Base-by-base conservation (phyloP, 2,329 filamentous ascomycete species). In the Rhinocladiella similis region DNA sequence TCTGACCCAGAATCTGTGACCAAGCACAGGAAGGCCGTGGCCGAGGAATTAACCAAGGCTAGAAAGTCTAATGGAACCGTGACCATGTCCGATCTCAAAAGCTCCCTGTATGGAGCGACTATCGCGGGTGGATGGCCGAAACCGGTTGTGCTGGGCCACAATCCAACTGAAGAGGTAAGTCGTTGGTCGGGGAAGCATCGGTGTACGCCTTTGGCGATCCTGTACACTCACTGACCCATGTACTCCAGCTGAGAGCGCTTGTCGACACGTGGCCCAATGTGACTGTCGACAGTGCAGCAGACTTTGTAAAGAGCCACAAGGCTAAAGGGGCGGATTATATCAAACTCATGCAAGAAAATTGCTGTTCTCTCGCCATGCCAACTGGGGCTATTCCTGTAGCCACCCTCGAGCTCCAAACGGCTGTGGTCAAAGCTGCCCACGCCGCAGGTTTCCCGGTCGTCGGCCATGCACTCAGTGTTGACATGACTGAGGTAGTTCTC, bases 91-190 rank as follows among this genome's bases (percentile, higher is more conserved):
- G 75, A 79, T 53, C 73, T 81, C 63, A 82, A 80, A 62, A 78
- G 73, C 1, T 74, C 75, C 1, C 75, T 77, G 10, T 71, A 75
- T 59, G 73, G 75, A 0, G 80, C 80, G 4, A 81, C 79, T 0
- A 75, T 82, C 29, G 72, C 78, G 4, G 77, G 75, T 36, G 80
- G 80, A 2, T 83, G 80, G 80, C 80, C 80, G 69, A 79, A 61
- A 47, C 63, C 59, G 20, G 58, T 63, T 33, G 63, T 65, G 13
- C 49, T 64, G 2, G 53, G 36, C 18, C 56, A 52, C 36, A 42
- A 63, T 47, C 57, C 63, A 25, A 47, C 67, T 72, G 64, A 75
- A 67, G 10, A 57, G 64, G 42, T 63, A 55, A 54, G 55, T 49
- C 20, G 45, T n/a, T 43, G 14, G 5, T n/a, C 9, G 29, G 41